phyloP scores from a whole-genome alignment of 2,329 filamentous ascomycete species.

The Byssochlamys sp. region DNA sequence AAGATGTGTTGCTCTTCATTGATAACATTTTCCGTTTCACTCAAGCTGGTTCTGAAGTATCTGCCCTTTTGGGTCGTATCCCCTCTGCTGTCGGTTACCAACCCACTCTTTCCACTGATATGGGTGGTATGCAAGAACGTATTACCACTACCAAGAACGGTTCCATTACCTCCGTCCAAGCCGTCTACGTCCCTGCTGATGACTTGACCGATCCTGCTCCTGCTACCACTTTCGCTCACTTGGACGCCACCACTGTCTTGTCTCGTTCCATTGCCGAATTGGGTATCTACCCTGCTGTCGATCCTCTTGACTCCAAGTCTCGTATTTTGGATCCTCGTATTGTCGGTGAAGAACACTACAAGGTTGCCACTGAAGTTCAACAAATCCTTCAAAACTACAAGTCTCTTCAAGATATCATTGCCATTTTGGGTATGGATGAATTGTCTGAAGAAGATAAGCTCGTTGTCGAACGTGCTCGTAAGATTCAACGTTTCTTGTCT shows the following conservation, averaged over 20 bases:
- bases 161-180: conserved; percentile 99
- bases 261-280: conserved; percentile 99
- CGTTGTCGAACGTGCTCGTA: conserved; percentile 99
- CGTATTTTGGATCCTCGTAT: conserved; percentile 99
- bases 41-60: conserved; percentile 99
- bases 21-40: conserved; percentile 99
- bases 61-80: conserved; percentile 97
- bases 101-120: conserved; percentile 94
- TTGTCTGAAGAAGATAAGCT: conserved; percentile 98
- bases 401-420: conserved; percentile 99
- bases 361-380: conserved; percentile 87
- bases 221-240: conserved; percentile 97
- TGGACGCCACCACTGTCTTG: conserved; percentile 99
- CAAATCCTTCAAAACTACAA: conserved; percentile 99
- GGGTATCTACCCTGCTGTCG: conserved; percentile 99
- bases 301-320: conserved; percentile 98
- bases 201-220: conserved; percentile 99
- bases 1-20: conserved; percentile 98
- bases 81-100: conserved; percentile 99
- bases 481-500: conserved; percentile 98
- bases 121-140: conserved; percentile 99
- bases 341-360: conserved; percentile 95
- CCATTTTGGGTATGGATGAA: conserved; percentile 99
- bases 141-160: conserved; percentile 99
- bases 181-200: conserved; percentile 99